A percentile compares a stretch with the other conserved stretches of the same genome.
Conservation (phyloP, 345 rosid genomes). For the Theobroma cacao region DNA sequence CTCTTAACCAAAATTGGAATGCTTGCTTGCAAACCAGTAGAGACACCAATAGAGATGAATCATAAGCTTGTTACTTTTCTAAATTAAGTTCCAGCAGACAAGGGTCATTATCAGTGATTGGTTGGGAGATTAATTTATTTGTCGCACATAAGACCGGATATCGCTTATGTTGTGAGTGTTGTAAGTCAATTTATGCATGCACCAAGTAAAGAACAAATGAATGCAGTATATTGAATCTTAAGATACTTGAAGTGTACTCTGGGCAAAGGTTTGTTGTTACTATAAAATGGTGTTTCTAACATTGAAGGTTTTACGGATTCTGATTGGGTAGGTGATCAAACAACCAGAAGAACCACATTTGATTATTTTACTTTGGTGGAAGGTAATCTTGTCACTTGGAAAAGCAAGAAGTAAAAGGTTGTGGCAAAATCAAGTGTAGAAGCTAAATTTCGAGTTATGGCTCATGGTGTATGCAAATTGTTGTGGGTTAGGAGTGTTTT, state of each 20-base stretch:
- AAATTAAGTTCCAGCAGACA: too few species aligned
- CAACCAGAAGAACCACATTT: background rate
- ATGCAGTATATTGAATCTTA: too few species aligned
- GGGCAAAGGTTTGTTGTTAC: background rate
- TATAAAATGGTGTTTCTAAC: too few species aligned
- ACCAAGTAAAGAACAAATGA: background rate
- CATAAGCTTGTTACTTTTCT: too few species aligned
- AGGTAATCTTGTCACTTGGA: background rate
- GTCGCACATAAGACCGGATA: background rate
- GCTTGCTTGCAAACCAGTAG: too few species aligned
- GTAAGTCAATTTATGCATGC: slow-evolving; percentile 1
- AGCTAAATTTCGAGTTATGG: too few species aligned
- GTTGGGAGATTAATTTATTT: background rate
- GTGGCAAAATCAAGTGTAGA: too few species aligned
- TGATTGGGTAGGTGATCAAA: background rate
- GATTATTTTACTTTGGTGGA: background rate
- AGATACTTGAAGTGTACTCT: background rate
- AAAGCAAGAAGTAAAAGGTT: too few species aligned
- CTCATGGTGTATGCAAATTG: too few species aligned
- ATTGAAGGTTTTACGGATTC: background rate
- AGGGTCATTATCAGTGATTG: background rate
- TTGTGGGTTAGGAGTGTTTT: background rate
- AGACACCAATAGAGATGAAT: too few species aligned
- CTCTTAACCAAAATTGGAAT: too few species aligned
- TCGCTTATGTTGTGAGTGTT: background rate